Evolutionary conservation across 352 stramenopile species (phyloP), one percentile per base, ranked within the genome.

Genomic region (Globisporangium radiosum): DNA sequence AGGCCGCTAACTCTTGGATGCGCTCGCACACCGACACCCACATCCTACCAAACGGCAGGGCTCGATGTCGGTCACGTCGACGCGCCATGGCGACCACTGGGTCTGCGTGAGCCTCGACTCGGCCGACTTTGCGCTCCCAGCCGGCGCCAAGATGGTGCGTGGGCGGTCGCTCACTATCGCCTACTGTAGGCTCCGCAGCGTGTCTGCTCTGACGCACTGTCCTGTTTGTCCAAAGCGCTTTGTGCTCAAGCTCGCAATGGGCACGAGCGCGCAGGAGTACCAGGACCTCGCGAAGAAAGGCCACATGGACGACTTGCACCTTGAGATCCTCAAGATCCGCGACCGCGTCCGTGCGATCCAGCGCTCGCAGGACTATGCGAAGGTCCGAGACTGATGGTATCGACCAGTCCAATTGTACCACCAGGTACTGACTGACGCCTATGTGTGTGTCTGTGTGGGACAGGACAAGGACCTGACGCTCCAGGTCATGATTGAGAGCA

Each of bases 291-390:
- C 83, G 40, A 91, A 90, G 64, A 92, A 90, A 61, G 81, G 81
- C 45, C 78, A 94, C 62, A 85, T 93, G 74, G 71, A 91, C 58
- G 83, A 84, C 43, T 76, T 95, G 19, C 77, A 94, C 17, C 47
- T 91, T 48, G 73, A 88, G 60, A 83, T 96, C 43, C 56, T 90
- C 36, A 90, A 94, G 68, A 69, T 95, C 14, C 71, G 75, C 48
- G 81, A 95, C 68, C 88, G 88, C 37, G 85, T 94, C 14, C 55
- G 64, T 42, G 70, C 82, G 50, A 88, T 96, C 52, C 81, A 92
- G 62, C 77, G 85, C 50, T 85, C 93, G 47, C 81, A 93, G 48
- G 81, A 94, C 70, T 96, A 95, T 59, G 78, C 74, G 38, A 88
- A 91, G 72, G 81, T 92, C 50, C n/a, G 38, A 13, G 10, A 13